A percentile compares a stretch with the other conserved stretches of the same genome.
Conservation (phyloP, 2,329 filamentous ascomycete species). For the Colletotrichum sp. region DNA sequence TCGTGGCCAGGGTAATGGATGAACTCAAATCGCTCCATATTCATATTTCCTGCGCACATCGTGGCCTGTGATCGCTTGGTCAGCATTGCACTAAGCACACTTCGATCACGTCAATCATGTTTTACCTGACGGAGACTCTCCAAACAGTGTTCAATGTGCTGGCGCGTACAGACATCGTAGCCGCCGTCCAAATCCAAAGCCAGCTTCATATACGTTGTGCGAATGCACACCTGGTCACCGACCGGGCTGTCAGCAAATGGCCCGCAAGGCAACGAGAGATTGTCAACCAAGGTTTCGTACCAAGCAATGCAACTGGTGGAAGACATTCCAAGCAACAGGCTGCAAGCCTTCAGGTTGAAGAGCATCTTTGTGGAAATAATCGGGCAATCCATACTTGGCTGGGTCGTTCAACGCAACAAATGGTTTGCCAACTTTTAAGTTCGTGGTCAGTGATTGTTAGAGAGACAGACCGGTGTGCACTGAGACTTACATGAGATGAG, state of each 20-base stretch:
- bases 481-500: neutral
- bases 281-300: neutral
- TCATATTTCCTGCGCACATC: neutral
- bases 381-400: neutral
- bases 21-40: neutral
- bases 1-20: neutral
- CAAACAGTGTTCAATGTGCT: neutral
- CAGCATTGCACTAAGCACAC: neutral
- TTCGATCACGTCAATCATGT: neutral
- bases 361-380: neutral
- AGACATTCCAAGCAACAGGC: neutral
- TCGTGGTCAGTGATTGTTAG: neutral
- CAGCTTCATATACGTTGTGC: neutral
- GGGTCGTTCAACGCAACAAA: neutral
- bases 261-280: neutral
- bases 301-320: neutral
- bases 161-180: neutral
- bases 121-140: neutral
- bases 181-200: neutral
- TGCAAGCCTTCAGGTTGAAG: neutral
- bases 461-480: accelerated
- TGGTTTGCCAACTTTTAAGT: neutral
- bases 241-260: neutral
- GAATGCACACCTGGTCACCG: neutral
- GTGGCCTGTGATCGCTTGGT: neutral